Evolutionary conservation across 2,329 filamentous ascomycete species (phyloP).

Genomic region (Fusarium brevicatenulatum): DNA sequence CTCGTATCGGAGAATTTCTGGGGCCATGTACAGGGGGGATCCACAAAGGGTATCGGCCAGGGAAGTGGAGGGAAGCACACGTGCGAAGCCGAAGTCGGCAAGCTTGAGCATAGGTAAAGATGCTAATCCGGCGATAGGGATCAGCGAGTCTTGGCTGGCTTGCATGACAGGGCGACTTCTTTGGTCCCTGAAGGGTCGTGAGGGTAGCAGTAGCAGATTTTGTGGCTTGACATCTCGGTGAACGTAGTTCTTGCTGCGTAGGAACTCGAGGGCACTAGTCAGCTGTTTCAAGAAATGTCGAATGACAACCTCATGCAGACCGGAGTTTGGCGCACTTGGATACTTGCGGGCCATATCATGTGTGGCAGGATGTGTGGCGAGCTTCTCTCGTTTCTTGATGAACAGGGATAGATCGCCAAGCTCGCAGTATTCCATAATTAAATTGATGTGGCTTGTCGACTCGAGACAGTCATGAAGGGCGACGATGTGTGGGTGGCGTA

Average conservation of each 20-base stretch:
- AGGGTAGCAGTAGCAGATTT: constrained; percentile 90
- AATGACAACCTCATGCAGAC: constrained; percentile 95
- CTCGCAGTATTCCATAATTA: constrained; percentile 99
- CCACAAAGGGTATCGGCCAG: constrained; percentile 96
- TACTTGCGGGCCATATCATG: constrained; percentile 94
- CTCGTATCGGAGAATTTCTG: constrained; percentile 95
- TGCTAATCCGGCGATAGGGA: constrained; percentile 81
- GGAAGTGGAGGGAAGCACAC: constrained; percentile 88
- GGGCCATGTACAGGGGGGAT: constrained; percentile 97
- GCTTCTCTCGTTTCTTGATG: constrained; percentile 90
- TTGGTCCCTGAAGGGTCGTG: constrained; percentile 73
- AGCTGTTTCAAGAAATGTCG: constrained; percentile 97
- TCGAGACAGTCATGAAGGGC: constrained; percentile 95
- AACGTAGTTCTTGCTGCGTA: constrained; percentile 86
- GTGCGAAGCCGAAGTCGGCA: constrained; percentile 98
- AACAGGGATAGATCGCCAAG: constrained; percentile 94
- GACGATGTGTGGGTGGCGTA: constrained; percentile 97
- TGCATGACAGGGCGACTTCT: constrained; percentile 70
- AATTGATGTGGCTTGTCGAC: constrained; percentile 86
- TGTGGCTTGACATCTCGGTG: constrained; percentile 98
- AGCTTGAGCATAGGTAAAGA: constrained; percentile 97
- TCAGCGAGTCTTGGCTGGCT: constrained; percentile 81
- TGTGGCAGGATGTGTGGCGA: constrained; percentile 82
- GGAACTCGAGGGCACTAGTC: constrained; percentile 88
- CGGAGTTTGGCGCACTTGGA: constrained; percentile 81